Evolutionary conservation across 306 rosid species (phyloP).

Genomic region (Trifolium fragiferum): DNA sequence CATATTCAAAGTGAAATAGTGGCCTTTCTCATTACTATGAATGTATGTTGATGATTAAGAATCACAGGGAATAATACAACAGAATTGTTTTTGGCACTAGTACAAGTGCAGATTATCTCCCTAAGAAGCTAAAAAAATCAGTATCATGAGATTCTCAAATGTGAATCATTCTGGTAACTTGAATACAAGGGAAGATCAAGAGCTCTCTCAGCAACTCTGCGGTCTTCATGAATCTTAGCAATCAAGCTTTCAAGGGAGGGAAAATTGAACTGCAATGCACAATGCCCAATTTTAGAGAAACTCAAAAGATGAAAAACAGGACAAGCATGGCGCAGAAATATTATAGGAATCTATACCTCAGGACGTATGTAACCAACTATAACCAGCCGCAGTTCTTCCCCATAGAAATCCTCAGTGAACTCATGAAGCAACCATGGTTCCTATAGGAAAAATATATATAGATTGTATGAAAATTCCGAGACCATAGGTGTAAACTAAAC

Average conservation of each 20-base stretch:
- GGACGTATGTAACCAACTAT: conserved; percentile 92
- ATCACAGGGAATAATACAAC: neutral
- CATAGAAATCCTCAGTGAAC: conserved; percentile 75
- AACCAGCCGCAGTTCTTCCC: conserved; percentile 79
- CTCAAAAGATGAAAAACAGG: neutral
- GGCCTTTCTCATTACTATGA: neutral
- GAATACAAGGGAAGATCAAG: conserved; percentile 90
- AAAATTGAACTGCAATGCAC: conserved; percentile 73
- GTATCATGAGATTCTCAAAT: conserved; percentile 50
- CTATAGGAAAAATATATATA: conserved; percentile 48
- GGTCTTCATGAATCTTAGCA: conserved; percentile 80
- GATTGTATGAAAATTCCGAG: conserved; percentile 13
- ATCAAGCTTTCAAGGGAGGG: conserved; percentile 75
- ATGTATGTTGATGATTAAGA: conserved; percentile 29
- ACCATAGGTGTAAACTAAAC: neutral
- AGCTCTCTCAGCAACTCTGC: conserved; percentile 72
- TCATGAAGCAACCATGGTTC: conserved; percentile 98
- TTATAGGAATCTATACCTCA: conserved; percentile 62
- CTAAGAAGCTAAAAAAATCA: conserved; percentile 29
- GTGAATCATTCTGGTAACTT: conserved; percentile 61
- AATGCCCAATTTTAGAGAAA: conserved; percentile 41
- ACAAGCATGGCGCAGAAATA: conserved; percentile 12
- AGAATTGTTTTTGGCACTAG: conserved; percentile 7
- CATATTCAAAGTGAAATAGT: neutral
- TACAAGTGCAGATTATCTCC: conserved; percentile 22